Evolutionary conservation across 805 yeast genomes (phyloP), one percentile per base, ranked within the genome.

Genomic region (Ogataea populi-albae): DNA sequence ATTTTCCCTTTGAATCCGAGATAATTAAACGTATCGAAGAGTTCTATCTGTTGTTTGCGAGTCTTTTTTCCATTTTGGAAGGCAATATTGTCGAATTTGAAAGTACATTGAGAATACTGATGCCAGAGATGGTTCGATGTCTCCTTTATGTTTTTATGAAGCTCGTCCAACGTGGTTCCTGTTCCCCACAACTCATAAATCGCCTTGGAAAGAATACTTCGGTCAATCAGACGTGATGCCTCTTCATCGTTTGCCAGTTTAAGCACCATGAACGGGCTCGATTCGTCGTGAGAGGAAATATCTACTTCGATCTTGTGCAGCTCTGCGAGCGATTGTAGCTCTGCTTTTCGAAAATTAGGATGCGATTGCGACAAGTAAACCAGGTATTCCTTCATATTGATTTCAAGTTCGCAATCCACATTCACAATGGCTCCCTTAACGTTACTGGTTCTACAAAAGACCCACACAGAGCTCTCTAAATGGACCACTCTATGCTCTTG

Each of bases 331-430:
- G 97, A 81, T 49, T 83, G 87, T 23, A 93, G 62, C 61, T 91
- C 98, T 0, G 95, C 86, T 23, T 62, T 62, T 32, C 98, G 69
- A 61, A 91, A 91, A 40, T 75, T 71, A 33, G 81, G 78, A 54
- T 87, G 88, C 26, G 81, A 74, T 61, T 89, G 96, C 3, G 96
- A 96, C 54, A 93, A 70, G 54, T 82, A 78, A n/a, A 93, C 66
- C 31, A 91, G 57, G 53, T 86, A 93, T 36, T 73, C 69, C 59
- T 71, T 73, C 75, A 71, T 70, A 27, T 16, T 14, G 24, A n/a
- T n/a, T n/a, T n/a, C n/a, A n/a, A n/a, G n/a, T n/a, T n/a, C n/a
- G n/a, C n/a, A n/a, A n/a, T n/a, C n/a, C n/a, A n/a, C n/a, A n/a
- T n/a, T n/a, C n/a, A n/a, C n/a, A n/a, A n/a, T n/a, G n/a, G n/a